Evolutionary conservation across 2,329 filamentous ascomycete species (phyloP).

Genomic region (Botrytis sinoallii): DNA sequence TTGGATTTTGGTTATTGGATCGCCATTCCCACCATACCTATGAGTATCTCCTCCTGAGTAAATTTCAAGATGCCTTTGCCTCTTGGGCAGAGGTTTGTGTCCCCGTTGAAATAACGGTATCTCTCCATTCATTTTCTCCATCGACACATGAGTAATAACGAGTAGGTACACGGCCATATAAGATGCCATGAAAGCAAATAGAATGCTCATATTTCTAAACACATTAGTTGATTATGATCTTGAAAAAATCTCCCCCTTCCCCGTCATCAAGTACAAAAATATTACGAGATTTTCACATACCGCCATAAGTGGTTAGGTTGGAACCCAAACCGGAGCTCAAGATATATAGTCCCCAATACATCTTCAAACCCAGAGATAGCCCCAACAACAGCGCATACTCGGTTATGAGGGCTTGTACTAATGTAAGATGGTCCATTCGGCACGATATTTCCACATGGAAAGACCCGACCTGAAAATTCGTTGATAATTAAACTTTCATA

Average conservation of each 20-base stretch:
- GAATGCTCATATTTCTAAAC: conserved; percentile 60
- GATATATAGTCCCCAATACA: conserved; percentile 52
- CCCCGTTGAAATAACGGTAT: conserved; percentile 72
- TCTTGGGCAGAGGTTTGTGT: conserved; percentile 42
- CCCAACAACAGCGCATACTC: conserved; percentile 58
- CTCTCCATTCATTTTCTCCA: conserved; percentile 73
- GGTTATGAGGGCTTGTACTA: conserved; percentile 22
- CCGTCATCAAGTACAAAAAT: too few species aligned
- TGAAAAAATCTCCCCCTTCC: background rate
- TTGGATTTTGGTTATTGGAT: conserved; percentile 9
- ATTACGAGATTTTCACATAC: conserved; percentile 8
- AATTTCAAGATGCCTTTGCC: conserved; percentile 16
- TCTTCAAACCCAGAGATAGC: conserved; percentile 49
- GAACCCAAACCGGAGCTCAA: conserved; percentile 56
- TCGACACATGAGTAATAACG: conserved; percentile 59
- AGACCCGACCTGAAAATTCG: conserved; percentile 56
- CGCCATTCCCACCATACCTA: conserved; percentile 4
- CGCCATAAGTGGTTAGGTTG: conserved; percentile 60
- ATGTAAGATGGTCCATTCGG: conserved; percentile 25
- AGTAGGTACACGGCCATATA: conserved; percentile 61
- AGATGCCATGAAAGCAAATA: conserved; percentile 62
- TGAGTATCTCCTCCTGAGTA: conserved; percentile 23
- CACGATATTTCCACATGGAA: conserved; percentile 30
- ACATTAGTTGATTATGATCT: background rate
- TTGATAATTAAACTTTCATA: conserved; percentile 83